Evolutionary conservation across 192 early-diverging fungal genomes (phyloP), one percentile per base, ranked within the genome.

Genomic region (Mortierella hygrophila): DNA sequence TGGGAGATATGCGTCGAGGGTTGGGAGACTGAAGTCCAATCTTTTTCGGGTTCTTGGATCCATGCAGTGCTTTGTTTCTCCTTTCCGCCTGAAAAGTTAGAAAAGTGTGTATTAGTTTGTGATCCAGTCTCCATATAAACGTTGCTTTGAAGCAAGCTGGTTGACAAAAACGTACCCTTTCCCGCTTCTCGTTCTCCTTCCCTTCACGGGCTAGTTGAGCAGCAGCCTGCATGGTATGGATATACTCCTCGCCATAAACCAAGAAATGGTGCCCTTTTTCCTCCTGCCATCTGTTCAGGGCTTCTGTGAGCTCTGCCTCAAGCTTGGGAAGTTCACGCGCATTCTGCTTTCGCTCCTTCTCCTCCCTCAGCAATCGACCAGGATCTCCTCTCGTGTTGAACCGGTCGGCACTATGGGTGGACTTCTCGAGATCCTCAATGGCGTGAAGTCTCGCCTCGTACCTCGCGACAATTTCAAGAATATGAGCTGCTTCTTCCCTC

Each of bases 301-400:
- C 81, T n/a, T 79, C 82, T 63, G 82, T 81, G 0, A 91, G 68
- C 20, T 89, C 89, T 10, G 70, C 55, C 38, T 82, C 79, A 37
- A 80, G 75, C 77, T 83, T 89, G 10, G 91, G 91, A 37, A 92
- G 79, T 55, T 92, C 89, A 52, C 88, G 78, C 11, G 86, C 78
- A 4, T 88, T 87, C 41, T 78, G 46, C 70, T 89, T 90, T 49
- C 91, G 81, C 52, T 89, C 89, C 77, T 90, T 92, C 77, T 92
- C 91, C 47, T 92, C 91, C 6, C 89, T 80, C 23, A 92, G 76
- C 3, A 92, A 74, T 23, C 91, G 89, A 40, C 91, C 91, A 37
- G 91, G 91, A 54, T 90, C 91, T 11, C 89, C 79, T 65, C 26
- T 9, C 42, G 90, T 79, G 60, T 90, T 89, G 6, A 90, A 74